phyloP scores from a whole-genome alignment of 1,284 basidiomycete genomes.

The Austroboletus niveus region DNA sequence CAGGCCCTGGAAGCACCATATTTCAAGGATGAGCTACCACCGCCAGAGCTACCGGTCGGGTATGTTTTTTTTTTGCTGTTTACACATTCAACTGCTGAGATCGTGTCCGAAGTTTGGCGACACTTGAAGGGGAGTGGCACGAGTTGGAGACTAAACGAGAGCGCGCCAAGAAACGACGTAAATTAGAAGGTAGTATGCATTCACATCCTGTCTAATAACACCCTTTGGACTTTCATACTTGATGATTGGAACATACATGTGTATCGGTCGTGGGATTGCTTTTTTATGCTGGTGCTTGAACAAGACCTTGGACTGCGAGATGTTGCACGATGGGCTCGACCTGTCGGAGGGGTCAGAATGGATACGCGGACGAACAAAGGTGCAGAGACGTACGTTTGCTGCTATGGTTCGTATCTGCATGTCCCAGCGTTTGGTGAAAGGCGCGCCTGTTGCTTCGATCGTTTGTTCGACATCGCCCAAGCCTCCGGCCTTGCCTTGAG shows the following conservation, averaged over 20 bases:
- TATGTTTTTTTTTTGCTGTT: constrained; percentile 40
- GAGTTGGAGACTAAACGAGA: constrained; percentile 88
- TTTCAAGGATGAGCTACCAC: constrained; percentile 79
- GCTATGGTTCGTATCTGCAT: constrained; percentile 83
- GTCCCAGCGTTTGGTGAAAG: constrained; percentile 91
- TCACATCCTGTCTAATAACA: constrained; percentile 31
- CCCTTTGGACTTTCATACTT: constrained; percentile 1
- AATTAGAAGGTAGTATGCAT: constrained; percentile 37
- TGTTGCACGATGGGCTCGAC: constrained; percentile 82
- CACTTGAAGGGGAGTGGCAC: constrained; percentile 92
- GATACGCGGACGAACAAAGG: neutral
- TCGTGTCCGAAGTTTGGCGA: constrained; percentile 51
- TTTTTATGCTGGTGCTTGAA: constrained; percentile 38
- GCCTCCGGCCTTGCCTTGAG: constrained; percentile 89
- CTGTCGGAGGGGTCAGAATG: constrained; percentile 36
- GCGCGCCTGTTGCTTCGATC: constrained; percentile 83
- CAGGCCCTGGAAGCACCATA: constrained; percentile 83
- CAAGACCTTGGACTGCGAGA: constrained; percentile 65
- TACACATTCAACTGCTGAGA: constrained; percentile 12
- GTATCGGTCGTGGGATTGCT: constrained; percentile 1
- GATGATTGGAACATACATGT: constrained; percentile 16
- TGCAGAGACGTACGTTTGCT: constrained; percentile 60
- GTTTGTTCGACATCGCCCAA: constrained; percentile 82
- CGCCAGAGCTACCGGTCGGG: constrained; percentile 75
- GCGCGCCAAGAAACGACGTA: constrained; percentile 71